phyloP scores from a whole-genome alignment of 441 rosid genomes.

The Adansonia grandidieri region DNA sequence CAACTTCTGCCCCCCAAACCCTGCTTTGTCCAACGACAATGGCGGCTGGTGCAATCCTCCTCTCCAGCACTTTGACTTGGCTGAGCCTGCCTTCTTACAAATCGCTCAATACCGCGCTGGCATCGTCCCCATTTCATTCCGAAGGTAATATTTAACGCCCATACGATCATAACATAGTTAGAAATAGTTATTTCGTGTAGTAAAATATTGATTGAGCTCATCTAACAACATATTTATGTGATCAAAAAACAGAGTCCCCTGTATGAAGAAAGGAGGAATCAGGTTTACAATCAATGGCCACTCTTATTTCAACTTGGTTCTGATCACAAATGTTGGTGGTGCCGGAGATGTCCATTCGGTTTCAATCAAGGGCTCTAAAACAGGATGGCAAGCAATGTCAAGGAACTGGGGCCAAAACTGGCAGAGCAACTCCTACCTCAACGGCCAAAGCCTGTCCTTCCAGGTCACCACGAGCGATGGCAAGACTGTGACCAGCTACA shows the following conservation, averaged over 20 bases:
- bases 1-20: constrained; percentile 93
- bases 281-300: constrained; percentile 74
- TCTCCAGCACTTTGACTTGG: constrained; percentile 87
- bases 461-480: constrained; percentile 86
- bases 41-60: constrained; percentile 99
- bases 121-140: constrained; percentile 78
- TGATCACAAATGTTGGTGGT: constrained; percentile 65
- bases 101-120: constrained; percentile 93
- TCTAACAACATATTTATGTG: not conserved
- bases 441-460: constrained; percentile 66
- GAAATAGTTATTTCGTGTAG: not conserved
- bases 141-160: constrained; percentile 53
- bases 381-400: constrained; percentile 74
- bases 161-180: too few relatives aligned
- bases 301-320: constrained; percentile 72
- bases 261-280: constrained; percentile 71
- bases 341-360: constrained; percentile 67
- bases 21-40: constrained; percentile 64
- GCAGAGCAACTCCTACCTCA: constrained; percentile 74
- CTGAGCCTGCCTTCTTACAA: constrained; percentile 87
- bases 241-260: constrained; percentile 51
- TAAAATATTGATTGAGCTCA: not conserved
- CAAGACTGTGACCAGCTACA: constrained; percentile 52
- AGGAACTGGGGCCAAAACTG: constrained; percentile 86
- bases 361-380: constrained; percentile 62